phyloP scores from a whole-genome alignment of 345 rosid species.

The Populus nigra region DNA sequence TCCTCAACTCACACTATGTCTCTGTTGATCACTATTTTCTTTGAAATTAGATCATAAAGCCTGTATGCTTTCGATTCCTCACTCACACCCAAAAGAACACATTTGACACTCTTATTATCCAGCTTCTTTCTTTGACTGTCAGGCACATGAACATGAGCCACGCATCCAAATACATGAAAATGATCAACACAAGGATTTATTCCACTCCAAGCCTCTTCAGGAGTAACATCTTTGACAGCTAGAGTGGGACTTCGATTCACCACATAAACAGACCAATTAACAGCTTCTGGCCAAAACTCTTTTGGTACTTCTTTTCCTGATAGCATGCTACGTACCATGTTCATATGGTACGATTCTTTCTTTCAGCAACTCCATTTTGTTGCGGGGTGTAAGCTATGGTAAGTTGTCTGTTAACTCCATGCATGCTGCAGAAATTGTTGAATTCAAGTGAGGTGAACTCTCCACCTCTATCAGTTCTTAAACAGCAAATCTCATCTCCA shows the following conservation, averaged over 20 bases:
- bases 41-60: no score
- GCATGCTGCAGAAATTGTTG: background rate
- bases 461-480: background rate
- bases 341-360: background rate
- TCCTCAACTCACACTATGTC: no score
- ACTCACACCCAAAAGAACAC: no score
- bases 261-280: background rate
- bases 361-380: no score
- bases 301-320: no score
- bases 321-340: background rate
- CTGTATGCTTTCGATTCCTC: no score
- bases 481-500: background rate
- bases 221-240: background rate
- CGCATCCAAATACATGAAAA: no score
- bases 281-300: accelerated
- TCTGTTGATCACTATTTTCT: no score
- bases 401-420: background rate
- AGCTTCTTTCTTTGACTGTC: no score
- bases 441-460: background rate
- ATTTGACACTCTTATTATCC: no score
- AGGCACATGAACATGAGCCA: no score
- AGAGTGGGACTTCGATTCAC: background rate
- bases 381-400: background rate
- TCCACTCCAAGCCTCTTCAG: background rate
- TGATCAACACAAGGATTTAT: no score